phyloP scores from a whole-genome alignment of 768 basidiomycete genomes.

The Lactarius hatsudake region DNA sequence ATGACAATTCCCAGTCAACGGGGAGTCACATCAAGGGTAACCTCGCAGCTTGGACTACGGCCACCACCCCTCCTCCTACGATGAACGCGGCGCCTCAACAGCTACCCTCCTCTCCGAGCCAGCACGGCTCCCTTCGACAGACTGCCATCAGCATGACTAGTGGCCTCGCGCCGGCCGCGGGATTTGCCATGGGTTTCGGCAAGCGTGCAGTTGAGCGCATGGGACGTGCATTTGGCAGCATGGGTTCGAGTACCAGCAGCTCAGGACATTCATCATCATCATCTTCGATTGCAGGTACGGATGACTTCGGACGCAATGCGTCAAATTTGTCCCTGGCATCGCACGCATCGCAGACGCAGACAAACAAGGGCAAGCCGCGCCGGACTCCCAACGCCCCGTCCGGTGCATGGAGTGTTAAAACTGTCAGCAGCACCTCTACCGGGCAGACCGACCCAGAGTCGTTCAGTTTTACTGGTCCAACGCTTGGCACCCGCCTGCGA shows the following conservation, averaged over 20 bases:
- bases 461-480: conserved; percentile 43
- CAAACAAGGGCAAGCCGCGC: conserved; percentile 39
- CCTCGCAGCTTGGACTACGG: conserved; percentile 46
- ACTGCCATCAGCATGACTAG: conserved; percentile 73
- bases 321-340: conserved; percentile 25
- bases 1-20: conserved; percentile 35
- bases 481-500: conserved; percentile 55
- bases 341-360: conserved; percentile 21
- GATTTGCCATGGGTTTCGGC: conserved; percentile 51
- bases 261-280: conserved; percentile 39
- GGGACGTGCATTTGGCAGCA: conserved; percentile 30
- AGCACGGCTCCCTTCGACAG: conserved; percentile 45
- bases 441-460: conserved; percentile 46
- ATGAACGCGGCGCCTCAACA: conserved; percentile 34
- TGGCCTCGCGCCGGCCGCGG: conserved; percentile 67
- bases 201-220: conserved; percentile 77
- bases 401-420: conserved; percentile 40
- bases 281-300: conserved; percentile 29
- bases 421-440: conserved; percentile 44
- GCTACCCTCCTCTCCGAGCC: conserved; percentile 27
- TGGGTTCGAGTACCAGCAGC: conserved; percentile 9
- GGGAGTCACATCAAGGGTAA: conserved; percentile 46
- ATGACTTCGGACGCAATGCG: conserved; percentile 24
- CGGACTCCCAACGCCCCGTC: conserved; percentile 63
- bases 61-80: conserved; percentile 28